Conservation (phyloP, 495 filamentous ascomycete species). For the Diplogelasinospora grovesii region DNA sequence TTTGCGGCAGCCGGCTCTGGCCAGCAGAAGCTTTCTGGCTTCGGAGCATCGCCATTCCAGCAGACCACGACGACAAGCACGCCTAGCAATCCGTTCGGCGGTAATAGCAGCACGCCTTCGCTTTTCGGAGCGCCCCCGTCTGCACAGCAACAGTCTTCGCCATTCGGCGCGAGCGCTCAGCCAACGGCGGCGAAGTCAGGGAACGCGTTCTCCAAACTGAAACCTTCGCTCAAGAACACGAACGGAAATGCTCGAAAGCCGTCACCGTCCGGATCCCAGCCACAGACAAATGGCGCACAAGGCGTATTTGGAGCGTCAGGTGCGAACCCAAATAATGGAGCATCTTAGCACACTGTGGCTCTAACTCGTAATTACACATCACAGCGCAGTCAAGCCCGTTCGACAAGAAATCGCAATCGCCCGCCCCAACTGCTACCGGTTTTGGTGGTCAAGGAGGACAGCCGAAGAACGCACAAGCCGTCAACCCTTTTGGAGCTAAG, state of each 20-base stretch:
- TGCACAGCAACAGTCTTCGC: too few species aligned
- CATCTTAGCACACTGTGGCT: too few species aligned
- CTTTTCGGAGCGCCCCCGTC: too few species aligned
- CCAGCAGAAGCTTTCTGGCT: background rate
- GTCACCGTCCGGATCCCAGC: background rate
- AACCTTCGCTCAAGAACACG: too few species aligned
- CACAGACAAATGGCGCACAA: background rate
- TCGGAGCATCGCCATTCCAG: conserved; percentile 4
- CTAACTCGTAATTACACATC: too few species aligned
- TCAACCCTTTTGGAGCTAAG: too few species aligned
- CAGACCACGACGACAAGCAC: conserved; percentile 4
- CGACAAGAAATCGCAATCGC: background rate
- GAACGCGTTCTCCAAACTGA: background rate
- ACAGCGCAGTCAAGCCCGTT: too few species aligned
- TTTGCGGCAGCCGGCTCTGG: background rate
- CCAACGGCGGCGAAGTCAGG: too few species aligned
- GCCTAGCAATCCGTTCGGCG: conserved; percentile 5
- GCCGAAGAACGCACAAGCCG: too few species aligned
- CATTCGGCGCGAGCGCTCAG: too few species aligned
- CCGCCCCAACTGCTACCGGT: background rate
- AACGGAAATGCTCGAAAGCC: background rate
- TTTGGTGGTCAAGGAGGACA: conserved; percentile 7
- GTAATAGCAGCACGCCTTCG: too few species aligned
- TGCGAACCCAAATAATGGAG: conserved; percentile 1
- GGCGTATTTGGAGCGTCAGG: background rate